Evolutionary conservation across 805 yeast species (phyloP).

Genomic region (Candida vartiovaarae): DNA sequence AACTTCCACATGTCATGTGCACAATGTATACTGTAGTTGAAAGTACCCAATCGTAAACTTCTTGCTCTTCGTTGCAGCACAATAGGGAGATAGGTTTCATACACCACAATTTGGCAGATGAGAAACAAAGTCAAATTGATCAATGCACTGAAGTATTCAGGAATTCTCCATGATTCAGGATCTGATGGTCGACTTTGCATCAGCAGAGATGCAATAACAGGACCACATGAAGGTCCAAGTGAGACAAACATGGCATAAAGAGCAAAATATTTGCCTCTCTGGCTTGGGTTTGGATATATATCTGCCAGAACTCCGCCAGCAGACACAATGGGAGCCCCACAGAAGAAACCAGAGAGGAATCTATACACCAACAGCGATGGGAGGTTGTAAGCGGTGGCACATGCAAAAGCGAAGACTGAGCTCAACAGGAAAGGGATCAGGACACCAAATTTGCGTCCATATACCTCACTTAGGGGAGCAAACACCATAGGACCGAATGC

Average conservation of each 20-base stretch:
- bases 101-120: constrained; percentile 29
- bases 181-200: constrained; percentile 29
- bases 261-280: constrained; percentile 48
- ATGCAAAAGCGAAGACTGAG: constrained; percentile 39
- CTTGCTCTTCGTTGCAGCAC: constrained; percentile 10
- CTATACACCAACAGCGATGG: constrained; percentile 45
- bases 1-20: constrained; percentile 15
- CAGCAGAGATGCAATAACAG: constrained; percentile 42
- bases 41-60: constrained; percentile 5
- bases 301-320: constrained; percentile 52
- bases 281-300: constrained; percentile 35
- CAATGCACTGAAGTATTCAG: constrained; percentile 45
- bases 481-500: constrained; percentile 53
- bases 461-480: constrained; percentile 47
- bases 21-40: constrained; percentile 12
- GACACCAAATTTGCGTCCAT: constrained; percentile 37
- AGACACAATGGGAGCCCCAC: constrained; percentile 54
- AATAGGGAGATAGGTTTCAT: constrained; percentile 12
- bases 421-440: constrained; percentile 34
- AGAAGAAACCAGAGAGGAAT: constrained; percentile 52
- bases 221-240: constrained; percentile 36
- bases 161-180: constrained; percentile 50
- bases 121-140: constrained; percentile 27
- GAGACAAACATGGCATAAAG: constrained; percentile 42
- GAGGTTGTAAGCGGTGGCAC: constrained; percentile 43